Conservation (phyloP, 306 rosid species). For the Trichosanthes cucumerina region DNA sequence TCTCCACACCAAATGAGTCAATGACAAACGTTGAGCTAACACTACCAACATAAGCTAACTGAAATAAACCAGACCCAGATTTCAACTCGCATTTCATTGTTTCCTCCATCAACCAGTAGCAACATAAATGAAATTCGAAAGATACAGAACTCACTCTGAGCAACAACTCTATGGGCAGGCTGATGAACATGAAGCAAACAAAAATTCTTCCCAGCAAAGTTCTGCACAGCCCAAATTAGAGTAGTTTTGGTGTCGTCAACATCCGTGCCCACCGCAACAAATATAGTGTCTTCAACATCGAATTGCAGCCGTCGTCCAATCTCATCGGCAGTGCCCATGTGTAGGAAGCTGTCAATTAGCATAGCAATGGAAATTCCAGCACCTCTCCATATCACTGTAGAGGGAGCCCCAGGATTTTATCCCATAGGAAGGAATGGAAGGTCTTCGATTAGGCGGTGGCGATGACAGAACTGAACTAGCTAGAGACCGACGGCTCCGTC, state of each 20-base stretch:
- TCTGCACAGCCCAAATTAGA: conserved; percentile 48
- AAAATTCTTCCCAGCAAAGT: conserved; percentile 39
- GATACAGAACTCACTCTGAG: conserved; percentile 32
- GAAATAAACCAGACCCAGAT: neutral
- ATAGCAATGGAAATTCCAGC: neutral
- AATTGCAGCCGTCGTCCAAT: conserved; percentile 20
- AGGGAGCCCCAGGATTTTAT: neutral
- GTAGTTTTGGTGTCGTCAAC: conserved; percentile 27
- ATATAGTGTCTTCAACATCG: conserved; percentile 44
- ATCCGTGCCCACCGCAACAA: conserved; percentile 66
- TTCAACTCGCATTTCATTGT: neutral
- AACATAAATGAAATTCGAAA: neutral
- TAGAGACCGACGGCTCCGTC: neutral
- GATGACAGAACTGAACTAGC: neutral
- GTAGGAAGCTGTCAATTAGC: neutral
- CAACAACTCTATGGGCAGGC: conserved; percentile 9
- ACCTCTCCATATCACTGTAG: neutral
- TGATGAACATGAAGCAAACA: conserved; percentile 66
- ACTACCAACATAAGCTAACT: neutral
- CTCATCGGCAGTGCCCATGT: conserved; percentile 48
- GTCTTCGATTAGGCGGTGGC: neutral
- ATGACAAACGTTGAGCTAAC: neutral
- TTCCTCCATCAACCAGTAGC: neutral
- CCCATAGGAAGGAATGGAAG: neutral
- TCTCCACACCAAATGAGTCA: neutral